These are phyloP conservation scores for Colletotrichum agaves DNA, from an alignment of 2,329 filamentous ascomycete species.

Conservation along the genomic window DNA sequence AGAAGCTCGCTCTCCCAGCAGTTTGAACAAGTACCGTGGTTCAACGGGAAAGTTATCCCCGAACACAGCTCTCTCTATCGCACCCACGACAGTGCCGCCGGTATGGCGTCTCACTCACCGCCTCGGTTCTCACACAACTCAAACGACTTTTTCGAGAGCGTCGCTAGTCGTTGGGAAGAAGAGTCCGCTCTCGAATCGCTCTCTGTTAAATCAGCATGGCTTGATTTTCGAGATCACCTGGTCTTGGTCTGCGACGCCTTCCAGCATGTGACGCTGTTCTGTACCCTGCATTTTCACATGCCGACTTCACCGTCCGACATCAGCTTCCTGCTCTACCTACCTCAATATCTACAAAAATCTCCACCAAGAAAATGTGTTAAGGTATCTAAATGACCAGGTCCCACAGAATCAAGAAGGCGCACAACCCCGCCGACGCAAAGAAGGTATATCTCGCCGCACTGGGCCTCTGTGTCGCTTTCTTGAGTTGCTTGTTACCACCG, in stretches of 20 bases:
- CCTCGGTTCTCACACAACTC: background rate
- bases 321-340: background rate
- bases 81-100: constrained; percentile 7
- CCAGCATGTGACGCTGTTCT: constrained; percentile 27
- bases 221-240: constrained; percentile 22
- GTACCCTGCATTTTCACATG: constrained; percentile 23
- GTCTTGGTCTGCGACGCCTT: background rate
- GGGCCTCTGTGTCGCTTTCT: constrained; percentile 78
- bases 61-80: background rate
- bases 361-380: background rate
- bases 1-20: constrained; percentile 10
- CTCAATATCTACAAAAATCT: background rate
- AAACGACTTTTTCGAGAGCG: background rate
- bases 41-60: background rate
- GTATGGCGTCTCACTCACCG: background rate
- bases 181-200: background rate
- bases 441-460: constrained; percentile 83
- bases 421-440: constrained; percentile 81
- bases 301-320: background rate
- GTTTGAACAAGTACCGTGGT: background rate
- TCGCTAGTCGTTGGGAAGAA: background rate
- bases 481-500: constrained; percentile 90
- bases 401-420: constrained; percentile 80
- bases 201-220: background rate
- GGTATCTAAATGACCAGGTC: constrained; percentile 70